phyloP scores from a whole-genome alignment of 2,329 filamentous ascomycete genomes.

The Lasiodiplodia citricola region DNA sequence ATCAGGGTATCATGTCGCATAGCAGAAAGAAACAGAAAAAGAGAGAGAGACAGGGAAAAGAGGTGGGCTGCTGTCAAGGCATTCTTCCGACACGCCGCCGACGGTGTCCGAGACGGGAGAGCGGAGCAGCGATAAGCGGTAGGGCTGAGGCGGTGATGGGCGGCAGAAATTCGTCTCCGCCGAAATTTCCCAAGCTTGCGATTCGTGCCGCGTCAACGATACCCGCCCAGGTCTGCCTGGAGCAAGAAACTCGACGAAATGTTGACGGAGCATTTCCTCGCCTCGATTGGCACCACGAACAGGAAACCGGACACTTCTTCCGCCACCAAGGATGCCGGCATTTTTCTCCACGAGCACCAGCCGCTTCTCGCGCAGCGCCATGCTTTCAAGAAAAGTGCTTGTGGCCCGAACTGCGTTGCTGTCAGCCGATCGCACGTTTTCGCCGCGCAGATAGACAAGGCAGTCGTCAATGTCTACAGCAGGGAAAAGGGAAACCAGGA shows the following conservation, averaged over 20 bases:
- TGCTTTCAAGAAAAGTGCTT: constrained; percentile 90
- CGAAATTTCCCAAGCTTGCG: constrained; percentile 23
- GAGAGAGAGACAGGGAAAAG: not conserved
- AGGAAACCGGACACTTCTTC: constrained; percentile 53
- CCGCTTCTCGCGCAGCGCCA: constrained; percentile 76
- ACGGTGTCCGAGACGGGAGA: constrained; percentile 24
- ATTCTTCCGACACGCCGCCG: constrained; percentile 11
- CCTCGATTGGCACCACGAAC: constrained; percentile 52
- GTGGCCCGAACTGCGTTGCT: constrained; percentile 78
- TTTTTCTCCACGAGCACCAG: constrained; percentile 83
- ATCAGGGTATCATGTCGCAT: constrained; percentile 24
- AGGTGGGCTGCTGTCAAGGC: not conserved
- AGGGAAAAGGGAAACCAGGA: constrained; percentile 85
- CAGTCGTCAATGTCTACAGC: constrained; percentile 90
- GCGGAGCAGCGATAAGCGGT: constrained; percentile 3
- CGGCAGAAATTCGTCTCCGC: constrained; percentile 16
- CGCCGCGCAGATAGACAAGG: constrained; percentile 88
- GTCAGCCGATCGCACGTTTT: constrained; percentile 85
- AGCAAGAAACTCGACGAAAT: constrained; percentile 37
- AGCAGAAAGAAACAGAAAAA: not conserved
- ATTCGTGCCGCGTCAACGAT: not conserved
- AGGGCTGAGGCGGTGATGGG: constrained; percentile 17
- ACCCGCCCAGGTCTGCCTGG: constrained; percentile 11
- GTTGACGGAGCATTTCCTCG: constrained; percentile 58
- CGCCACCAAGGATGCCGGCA: constrained; percentile 76